A percentile compares a stretch with the other conserved stretches of the same genome.
phyloP scores from a whole-genome alignment of 495 filamentous ascomycete species.

The Penicillium antarcticum region DNA sequence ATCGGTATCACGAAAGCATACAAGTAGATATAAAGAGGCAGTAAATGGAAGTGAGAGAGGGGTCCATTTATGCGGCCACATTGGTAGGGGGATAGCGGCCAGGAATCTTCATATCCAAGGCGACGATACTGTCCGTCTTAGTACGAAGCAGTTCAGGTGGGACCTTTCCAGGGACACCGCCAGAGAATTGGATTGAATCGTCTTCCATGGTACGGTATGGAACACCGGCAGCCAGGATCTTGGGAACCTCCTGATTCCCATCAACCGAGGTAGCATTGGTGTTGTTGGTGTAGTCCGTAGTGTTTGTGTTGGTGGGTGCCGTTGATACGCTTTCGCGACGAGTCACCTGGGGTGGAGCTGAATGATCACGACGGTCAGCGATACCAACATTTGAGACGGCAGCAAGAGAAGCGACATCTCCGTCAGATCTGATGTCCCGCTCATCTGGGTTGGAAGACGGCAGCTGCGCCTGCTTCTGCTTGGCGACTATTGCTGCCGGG shows the following conservation, averaged over 20 bases:
- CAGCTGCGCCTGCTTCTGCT: constrained; percentile 21
- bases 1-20: neutral
- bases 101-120: constrained; percentile 38
- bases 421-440: constrained; percentile 20
- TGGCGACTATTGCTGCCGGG: constrained; percentile 21
- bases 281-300: constrained; percentile 35
- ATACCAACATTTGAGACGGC: constrained; percentile 21
- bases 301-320: constrained; percentile 35
- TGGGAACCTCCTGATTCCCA: constrained; percentile 11
- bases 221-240: neutral
- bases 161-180: neutral
- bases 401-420: constrained; percentile 18
- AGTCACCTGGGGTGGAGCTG: constrained; percentile 22
- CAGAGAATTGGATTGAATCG: neutral
- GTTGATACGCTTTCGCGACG: constrained; percentile 40
- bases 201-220: neutral
- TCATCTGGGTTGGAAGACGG: constrained; percentile 12
- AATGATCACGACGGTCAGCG: constrained; percentile 25
- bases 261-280: constrained; percentile 37
- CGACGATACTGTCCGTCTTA: constrained; percentile 27
- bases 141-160: constrained; percentile 14
- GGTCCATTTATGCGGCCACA: constrained; percentile 23
- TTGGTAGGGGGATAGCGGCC: constrained; percentile 36
- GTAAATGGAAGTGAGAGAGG: neutral
- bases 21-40: neutral